Base-by-base conservation (phyloP, 202 grass and related monocot species). In the Panicum hallii region DNA sequence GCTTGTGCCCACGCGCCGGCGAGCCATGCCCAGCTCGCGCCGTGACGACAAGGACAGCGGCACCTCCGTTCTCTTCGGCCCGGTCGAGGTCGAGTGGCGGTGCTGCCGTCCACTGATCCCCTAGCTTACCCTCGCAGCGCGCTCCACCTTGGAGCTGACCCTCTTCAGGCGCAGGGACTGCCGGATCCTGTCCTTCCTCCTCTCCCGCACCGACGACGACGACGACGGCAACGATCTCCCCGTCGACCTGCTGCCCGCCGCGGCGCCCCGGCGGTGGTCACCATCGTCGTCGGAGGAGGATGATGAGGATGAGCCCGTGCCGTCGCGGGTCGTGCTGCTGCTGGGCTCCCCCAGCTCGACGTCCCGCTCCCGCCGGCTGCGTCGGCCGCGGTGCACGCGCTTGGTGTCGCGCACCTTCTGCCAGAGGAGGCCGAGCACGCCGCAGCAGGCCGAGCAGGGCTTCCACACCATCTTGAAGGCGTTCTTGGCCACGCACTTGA, bases 401-500 rank as follows among this genome's bases (percentile, higher is more conserved):
- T 86, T 87, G 1, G 92, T 92, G 76, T 90, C 58, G 11, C 74
- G 83, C 28, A 94, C 36, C 74, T 82, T 94, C 74, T 72, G 76
- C 74, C 85, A 94, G 46, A 89, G 78, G 74, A 81, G 81, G 56
- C 70, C 26, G 45, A 92, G 44, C 36, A 61, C 72, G 54, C 23
- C 66, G 53, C 79, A 94, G 78, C 71, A 90, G 28, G 56, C 19
- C 13, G 45, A 71, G 78, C 83, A 91, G 42, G 89, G 71, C 6
- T 71, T 81, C 56, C 46, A 88, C 57, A 72, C 15, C 68, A 92
- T 66, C 90, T 89, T 94, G 78, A 84, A 90, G 32, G 74, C 49
- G 67, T 74, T 83, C 89, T 89, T 94, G 44, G 80, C 86, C 23
- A 90, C 44, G 49, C 91, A 90, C 30, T 88, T 81, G 74, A 97